Percentiles rank a stretch among this genome's conserved stretches.
phyloP scores from a whole-genome alignment of 129 eudicot genomes.

The Flaveria ramosissima region DNA sequence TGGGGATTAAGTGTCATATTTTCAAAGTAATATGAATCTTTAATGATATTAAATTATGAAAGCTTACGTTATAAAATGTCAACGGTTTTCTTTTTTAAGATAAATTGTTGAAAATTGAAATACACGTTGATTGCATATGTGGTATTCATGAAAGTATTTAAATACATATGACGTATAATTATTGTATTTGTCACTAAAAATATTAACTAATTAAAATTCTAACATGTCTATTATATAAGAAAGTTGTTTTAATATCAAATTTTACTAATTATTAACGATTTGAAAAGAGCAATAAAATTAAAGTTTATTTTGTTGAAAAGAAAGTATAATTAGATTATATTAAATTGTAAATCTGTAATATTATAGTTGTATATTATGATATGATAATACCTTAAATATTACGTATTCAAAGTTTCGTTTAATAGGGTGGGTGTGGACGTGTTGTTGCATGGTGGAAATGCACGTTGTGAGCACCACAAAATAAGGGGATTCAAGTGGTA shows the following conservation, averaged over 20 bases:
- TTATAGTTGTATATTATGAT: not conserved
- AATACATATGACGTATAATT: not conserved
- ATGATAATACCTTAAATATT: not conserved
- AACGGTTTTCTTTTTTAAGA: conserved; percentile 30
- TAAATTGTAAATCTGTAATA: not conserved
- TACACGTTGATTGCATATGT: conserved; percentile 23
- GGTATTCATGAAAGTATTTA: not conserved
- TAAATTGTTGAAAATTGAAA: conserved; percentile 17
- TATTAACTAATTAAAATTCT: not conserved
- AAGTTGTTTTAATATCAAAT: not conserved
- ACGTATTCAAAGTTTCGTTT: not conserved
- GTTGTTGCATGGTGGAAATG: conserved; percentile 45
- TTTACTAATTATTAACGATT: not conserved
- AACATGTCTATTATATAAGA: not conserved
- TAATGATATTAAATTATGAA: conserved; percentile 20
- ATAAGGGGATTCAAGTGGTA: conserved; percentile 33
- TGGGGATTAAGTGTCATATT: conserved; percentile 36
- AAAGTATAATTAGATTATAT: not conserved
- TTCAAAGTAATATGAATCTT: conserved; percentile 31
- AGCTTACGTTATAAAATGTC: conserved; percentile 36
- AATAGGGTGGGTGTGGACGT: conserved; percentile 30
- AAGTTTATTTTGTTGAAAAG: not conserved
- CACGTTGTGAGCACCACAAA: conserved; percentile 42
- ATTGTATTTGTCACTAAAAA: not conserved
- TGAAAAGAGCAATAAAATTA: not conserved